phyloP scores from a whole-genome alignment of 768 basidiomycete genomes.

The Collybia sp. region DNA sequence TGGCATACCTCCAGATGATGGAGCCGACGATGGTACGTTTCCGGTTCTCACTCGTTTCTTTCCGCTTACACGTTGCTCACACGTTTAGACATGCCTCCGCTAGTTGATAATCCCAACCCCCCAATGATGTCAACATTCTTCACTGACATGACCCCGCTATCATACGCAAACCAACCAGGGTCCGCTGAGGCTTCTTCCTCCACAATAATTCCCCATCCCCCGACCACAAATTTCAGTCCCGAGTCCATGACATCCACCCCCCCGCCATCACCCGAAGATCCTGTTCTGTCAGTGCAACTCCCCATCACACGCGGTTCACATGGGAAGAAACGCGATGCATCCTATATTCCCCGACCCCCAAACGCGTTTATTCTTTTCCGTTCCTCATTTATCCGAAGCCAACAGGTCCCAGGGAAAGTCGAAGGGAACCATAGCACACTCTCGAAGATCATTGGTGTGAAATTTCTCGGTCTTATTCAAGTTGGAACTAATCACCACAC shows the following conservation, averaged over 20 bases:
- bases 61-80: conserved; percentile 16
- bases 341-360: conserved; percentile 78
- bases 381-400: conserved; percentile 69
- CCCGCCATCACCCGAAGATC: conserved; percentile 1
- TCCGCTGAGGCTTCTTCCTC: conserved; percentile 8
- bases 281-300: conserved; percentile 15
- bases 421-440: conserved; percentile 78
- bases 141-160: conserved; percentile 52
- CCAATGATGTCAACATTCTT: conserved; percentile 61
- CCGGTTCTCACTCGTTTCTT: conserved; percentile 16
- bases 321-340: conserved; percentile 61
- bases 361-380: conserved; percentile 87
- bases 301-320: conserved; percentile 38
- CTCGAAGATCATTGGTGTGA: conserved; percentile 75
- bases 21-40: conserved; percentile 14
- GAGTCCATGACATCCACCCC: conserved; percentile 13
- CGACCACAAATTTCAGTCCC: conserved; percentile 16
- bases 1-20: conserved; percentile 21
- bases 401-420: conserved; percentile 70
- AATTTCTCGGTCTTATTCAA: conserved; percentile 1
- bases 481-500: no score
- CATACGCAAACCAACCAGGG: conserved; percentile 30
- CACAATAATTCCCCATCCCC: conserved; percentile 10
- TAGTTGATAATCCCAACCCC: conserved; percentile 49
- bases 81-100: conserved; percentile 44